These are phyloP conservation scores for Astragalus membranaceus DNA, from an alignment of 306 rosid genomes.

Conservation along the genomic window DNA sequence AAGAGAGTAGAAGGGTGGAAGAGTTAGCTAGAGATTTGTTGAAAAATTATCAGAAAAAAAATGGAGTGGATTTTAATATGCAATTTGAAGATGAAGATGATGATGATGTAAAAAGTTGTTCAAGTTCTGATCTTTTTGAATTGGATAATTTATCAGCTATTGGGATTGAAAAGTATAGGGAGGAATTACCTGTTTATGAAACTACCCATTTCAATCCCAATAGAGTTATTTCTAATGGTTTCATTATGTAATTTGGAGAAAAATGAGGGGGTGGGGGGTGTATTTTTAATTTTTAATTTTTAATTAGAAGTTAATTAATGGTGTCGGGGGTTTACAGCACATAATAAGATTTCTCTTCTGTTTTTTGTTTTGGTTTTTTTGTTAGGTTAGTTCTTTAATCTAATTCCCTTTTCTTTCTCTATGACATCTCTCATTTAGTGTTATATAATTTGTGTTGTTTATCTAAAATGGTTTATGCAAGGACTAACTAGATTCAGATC, in stretches of 20 bases:
- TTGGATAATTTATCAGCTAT: slow-evolving; percentile 76
- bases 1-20: slow-evolving; percentile 49
- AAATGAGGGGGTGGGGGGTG: neutral
- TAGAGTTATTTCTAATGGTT: slow-evolving; percentile 79
- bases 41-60: slow-evolving; percentile 48
- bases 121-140: slow-evolving; percentile 96
- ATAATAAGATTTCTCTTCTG: slow-evolving; percentile 41
- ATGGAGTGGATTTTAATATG: slow-evolving; percentile 29
- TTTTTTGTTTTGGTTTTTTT: neutral
- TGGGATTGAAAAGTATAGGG: slow-evolving; percentile 82
- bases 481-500: too few relatives aligned
- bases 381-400: slow-evolving; percentile 16
- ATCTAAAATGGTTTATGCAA: too few relatives aligned
- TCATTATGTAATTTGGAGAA: slow-evolving; percentile 54
- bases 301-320: slow-evolving; percentile 33
- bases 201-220: slow-evolving; percentile 77
- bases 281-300: slow-evolving; percentile 27
- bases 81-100: slow-evolving; percentile 45
- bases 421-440: neutral
- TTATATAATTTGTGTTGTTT: too few relatives aligned
- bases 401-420: neutral
- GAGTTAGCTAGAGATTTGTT: slow-evolving; percentile 56
- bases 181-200: slow-evolving; percentile 93
- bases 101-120: slow-evolving; percentile 66
- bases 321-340: slow-evolving; percentile 56